Base-by-base conservation (phyloP, 2,329 filamentous ascomycete genomes). In the Verticillium dahliae region DNA sequence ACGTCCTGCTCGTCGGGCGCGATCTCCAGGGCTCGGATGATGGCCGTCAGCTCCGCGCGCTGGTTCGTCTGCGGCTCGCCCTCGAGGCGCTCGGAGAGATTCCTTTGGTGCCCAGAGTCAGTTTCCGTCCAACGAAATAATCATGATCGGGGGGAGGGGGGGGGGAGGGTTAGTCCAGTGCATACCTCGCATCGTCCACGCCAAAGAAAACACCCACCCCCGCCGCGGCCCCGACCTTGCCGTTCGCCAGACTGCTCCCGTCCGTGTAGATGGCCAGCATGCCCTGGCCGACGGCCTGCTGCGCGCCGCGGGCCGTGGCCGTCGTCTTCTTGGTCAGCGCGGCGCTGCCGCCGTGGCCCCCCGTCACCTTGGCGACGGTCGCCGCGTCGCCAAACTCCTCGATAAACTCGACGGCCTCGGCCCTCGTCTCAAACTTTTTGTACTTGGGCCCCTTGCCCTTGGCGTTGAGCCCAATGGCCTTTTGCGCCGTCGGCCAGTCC, bases 1-100 rank as follows among this genome's bases (percentile, higher is more conserved):
- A 96, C 83, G 63, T 86, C 80, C 62, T 90, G 83, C 62, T 88
- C 81, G 15, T 84, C 76, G 0, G 90, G 88, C 1, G 88, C 86
- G 56, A 89, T 84, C 69, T 97, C 87, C 27, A 98, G 81, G 0
- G 93, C 93, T 62, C 93, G 89, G 35, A 91, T 80, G 65, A 98
- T 89, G 7, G 92, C 95, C 31, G 90, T 93, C 62, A 99, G 80
- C 77, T 99, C 95, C n/a, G 94, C 95, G 3, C 95, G 90, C 74
- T 98, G 92, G 72, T 99, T 99, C 1, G 95, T 98, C 75, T 98
- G 95, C 10, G 82, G 80, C 15, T 82, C 79, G 58, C 92, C 92
- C 59, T 81, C 76, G 2, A 97, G 83, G 4, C 87, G 86, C 74
- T 96, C 92, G 13, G 90, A 91, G 31, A 96, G 72, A 70, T 88